These are phyloP conservation scores for Metschnikowia arizonensis DNA, from an alignment of 805 yeast species.

Conservation along the genomic window DNA sequence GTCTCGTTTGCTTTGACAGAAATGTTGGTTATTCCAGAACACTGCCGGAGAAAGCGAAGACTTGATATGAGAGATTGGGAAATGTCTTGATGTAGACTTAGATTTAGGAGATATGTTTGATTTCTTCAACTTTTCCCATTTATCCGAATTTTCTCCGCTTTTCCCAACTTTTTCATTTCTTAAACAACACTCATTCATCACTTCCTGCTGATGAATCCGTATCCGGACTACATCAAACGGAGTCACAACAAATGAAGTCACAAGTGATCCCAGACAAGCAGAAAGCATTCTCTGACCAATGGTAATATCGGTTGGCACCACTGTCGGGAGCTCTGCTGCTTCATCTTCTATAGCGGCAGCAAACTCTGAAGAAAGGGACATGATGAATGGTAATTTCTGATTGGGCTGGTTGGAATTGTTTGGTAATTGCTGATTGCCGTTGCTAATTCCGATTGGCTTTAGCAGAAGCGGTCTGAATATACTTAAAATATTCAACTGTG, in stretches of 20 bases:
- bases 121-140: too few relatives aligned
- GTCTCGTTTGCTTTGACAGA: slow-evolving; percentile 32
- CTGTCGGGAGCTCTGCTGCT: slow-evolving; percentile 7
- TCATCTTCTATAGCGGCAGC: slow-evolving; percentile 39
- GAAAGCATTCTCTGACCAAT: slow-evolving; percentile 66
- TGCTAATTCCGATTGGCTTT: too few relatives aligned
- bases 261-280: slow-evolving; percentile 70
- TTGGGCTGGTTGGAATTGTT: not conserved
- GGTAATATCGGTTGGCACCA: slow-evolving; percentile 33
- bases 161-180: not conserved
- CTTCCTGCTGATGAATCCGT: slow-evolving; percentile 72
- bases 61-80: too few relatives aligned
- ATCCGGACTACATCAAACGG: slow-evolving; percentile 81
- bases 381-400: slow-evolving; percentile 8
- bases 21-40: slow-evolving; percentile 34
- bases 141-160: too few relatives aligned
- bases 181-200: slow-evolving; percentile 29
- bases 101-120: too few relatives aligned
- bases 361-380: slow-evolving; percentile 39
- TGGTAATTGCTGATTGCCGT: too few relatives aligned
- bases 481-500: not conserved
- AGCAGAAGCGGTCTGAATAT: not conserved
- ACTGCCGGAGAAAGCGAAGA: slow-evolving; percentile 14
- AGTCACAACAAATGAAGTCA: slow-evolving; percentile 70
- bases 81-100: too few relatives aligned